phyloP scores from a whole-genome alignment of 106 monocot species.

The Phalaenopsis equestris region DNA sequence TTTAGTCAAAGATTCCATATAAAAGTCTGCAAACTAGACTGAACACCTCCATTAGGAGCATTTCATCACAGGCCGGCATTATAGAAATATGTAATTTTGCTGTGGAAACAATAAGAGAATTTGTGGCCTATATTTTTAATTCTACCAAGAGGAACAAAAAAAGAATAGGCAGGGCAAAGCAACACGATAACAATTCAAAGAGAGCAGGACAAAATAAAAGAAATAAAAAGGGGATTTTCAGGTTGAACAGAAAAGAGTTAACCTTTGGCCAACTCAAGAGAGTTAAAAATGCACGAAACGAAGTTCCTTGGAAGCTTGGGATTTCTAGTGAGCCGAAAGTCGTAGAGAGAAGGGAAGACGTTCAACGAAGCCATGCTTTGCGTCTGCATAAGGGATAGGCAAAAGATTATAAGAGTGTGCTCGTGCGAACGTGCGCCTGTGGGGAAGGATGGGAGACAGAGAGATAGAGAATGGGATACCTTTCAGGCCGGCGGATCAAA shows the following conservation, averaged over 20 bases:
- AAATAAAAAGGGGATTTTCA: neutral
- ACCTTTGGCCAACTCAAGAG: conserved; percentile 35
- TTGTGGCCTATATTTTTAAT: neutral
- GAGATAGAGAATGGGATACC: neutral
- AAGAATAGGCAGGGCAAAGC: neutral
- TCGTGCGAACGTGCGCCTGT: neutral
- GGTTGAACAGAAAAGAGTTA: neutral
- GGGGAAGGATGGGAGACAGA: neutral
- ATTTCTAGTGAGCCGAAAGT: conserved; percentile 32
- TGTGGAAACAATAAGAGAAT: neutral
- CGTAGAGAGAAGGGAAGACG: conserved; percentile 36
- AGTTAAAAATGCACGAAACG: conserved; percentile 27
- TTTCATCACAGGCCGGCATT: neutral
- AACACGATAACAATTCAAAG: neutral
- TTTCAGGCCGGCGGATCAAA: neutral
- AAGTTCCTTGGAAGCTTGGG: conserved; percentile 10
- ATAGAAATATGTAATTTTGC: neutral
- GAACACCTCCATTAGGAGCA: neutral
- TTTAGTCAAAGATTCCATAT: neutral
- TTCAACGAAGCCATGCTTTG: conserved; percentile 36
- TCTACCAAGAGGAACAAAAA: neutral
- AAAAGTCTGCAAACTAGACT: neutral
- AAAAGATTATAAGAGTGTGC: neutral
- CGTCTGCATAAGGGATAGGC: neutral
- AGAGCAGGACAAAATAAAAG: neutral